Evolutionary conservation across 179 eudicot genomes (phyloP).

Genomic region (Beta corolliflora): DNA sequence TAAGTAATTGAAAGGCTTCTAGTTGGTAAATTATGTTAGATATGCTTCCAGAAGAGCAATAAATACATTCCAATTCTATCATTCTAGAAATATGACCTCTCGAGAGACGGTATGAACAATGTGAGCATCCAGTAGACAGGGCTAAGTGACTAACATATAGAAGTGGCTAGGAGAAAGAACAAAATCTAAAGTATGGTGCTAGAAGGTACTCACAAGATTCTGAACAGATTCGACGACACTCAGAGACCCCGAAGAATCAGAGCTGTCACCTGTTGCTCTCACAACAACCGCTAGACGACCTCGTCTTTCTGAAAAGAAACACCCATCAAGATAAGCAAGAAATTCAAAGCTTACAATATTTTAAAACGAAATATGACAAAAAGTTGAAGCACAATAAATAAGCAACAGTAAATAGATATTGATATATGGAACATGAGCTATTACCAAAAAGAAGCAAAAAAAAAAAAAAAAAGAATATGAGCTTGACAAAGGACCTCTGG

Average conservation of each 20-base stretch:
- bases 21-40: neutral
- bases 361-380: neutral
- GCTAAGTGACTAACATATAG: neutral
- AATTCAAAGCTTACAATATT: neutral
- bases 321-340: constrained; percentile 13
- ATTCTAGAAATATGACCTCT: neutral
- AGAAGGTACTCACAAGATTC: constrained; percentile 64
- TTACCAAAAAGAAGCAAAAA: too few species aligned
- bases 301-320: constrained; percentile 46
- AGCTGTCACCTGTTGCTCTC: constrained; percentile 74
- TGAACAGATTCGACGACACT: constrained; percentile 70
- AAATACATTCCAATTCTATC: neutral
- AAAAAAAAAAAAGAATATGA: too few species aligned
- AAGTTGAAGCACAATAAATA: neutral
- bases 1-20: neutral
- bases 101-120: neutral
- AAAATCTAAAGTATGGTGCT: neutral
- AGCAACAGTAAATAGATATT: neutral
- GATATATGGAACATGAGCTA: neutral
- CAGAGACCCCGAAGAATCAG: constrained; percentile 70
- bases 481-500: neutral
- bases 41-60: neutral
- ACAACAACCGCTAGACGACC: constrained; percentile 39
- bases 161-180: neutral
- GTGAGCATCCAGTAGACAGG: neutral